Evolutionary conservation across 2,329 filamentous ascomycete species (phyloP).

Genomic region (Coniochaeta sp.): DNA sequence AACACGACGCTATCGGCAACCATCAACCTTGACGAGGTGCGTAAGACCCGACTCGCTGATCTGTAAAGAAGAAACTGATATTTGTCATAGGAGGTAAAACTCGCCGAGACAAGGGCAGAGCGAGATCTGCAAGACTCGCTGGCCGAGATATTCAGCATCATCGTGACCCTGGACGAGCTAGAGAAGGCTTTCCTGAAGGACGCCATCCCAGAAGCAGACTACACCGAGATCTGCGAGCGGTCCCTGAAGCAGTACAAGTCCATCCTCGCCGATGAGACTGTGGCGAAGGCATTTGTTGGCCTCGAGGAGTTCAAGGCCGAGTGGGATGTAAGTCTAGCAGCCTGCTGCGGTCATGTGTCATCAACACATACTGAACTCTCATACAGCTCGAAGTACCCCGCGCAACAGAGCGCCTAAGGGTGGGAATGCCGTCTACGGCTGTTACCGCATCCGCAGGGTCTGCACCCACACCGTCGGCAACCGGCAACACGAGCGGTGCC

Average conservation of each 20-base stretch:
- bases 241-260: conserved; percentile 96
- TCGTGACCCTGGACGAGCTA: conserved; percentile 88
- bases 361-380: background rate
- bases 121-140: conserved; percentile 92
- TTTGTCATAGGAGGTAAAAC: conserved; percentile 71
- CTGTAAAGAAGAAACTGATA: conserved; percentile 5
- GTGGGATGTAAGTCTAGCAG: conserved; percentile 67
- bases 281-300: conserved; percentile 81
- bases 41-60: conserved; percentile 14
- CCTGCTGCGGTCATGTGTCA: background rate
- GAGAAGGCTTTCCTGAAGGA: conserved; percentile 97
- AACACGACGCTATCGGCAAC: conserved; percentile 76
- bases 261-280: conserved; percentile 81
- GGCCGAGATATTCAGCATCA: conserved; percentile 95
- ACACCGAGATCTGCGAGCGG: conserved; percentile 92
- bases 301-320: conserved; percentile 84
- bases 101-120: conserved; percentile 79
- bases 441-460: conserved; percentile 44
- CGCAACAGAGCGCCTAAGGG: conserved; percentile 84
- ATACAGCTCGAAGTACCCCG: conserved; percentile 83
- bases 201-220: conserved; percentile 83
- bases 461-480: conserved; percentile 33
- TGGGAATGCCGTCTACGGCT: conserved; percentile 85
- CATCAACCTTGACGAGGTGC: conserved; percentile 88
- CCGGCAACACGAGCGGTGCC: conserved; percentile 45